Base-by-base conservation (phyloP, 2,329 filamentous ascomycete species). In the Aotearoamyces nothofagi region DNA sequence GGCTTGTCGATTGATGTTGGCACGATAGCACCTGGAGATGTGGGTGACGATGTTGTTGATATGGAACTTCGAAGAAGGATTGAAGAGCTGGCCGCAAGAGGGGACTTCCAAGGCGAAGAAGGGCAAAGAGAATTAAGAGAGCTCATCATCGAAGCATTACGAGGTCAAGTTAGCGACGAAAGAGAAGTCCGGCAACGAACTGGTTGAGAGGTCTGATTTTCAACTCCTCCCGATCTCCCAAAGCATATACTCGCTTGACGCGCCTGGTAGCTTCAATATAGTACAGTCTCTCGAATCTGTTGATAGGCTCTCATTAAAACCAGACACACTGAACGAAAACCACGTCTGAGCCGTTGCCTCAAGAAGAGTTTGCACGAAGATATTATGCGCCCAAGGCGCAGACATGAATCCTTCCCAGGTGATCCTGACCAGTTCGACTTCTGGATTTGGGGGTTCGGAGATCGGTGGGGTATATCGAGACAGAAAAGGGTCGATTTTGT, bases 11-110 rank as follows among this genome's bases (percentile, higher is more conserved):
- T 98, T 35, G 80, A 79, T 17, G 54, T 96, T 33, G 78, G 78
- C 26, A 79, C 78, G 2, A 74, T 90, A 61, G 61, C 66, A 5
- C 66, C 77, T 41, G 60, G 69, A 24, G 71, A 69, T 9, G 67
- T 69, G 5, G 63, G 60, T 2, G 63, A 62, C 22, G 71, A 75
- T 38, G 69, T 78, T 33, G 69, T 77, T 6, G 84, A 96, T 47
- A 73, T 81, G 2, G 84, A 86, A 40, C 82, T 98, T 40, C 72
- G 78, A 46, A 64, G 78, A 40, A 67, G 81, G 30, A 96, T 98
- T 46, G 84, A 96, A 45, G 79, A 93, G 53, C 57, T 98, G 34
- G 86, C 90, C 2, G 66, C 76, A 19, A 66, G 83, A 22, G 74
- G 78, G 14, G 84, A 96, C 46, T 92, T 94, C 44, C 63, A 87